Base-by-base conservation (phyloP, 176 grass and related monocot genomes). In the Dendrocalamus sinicus region DNA sequence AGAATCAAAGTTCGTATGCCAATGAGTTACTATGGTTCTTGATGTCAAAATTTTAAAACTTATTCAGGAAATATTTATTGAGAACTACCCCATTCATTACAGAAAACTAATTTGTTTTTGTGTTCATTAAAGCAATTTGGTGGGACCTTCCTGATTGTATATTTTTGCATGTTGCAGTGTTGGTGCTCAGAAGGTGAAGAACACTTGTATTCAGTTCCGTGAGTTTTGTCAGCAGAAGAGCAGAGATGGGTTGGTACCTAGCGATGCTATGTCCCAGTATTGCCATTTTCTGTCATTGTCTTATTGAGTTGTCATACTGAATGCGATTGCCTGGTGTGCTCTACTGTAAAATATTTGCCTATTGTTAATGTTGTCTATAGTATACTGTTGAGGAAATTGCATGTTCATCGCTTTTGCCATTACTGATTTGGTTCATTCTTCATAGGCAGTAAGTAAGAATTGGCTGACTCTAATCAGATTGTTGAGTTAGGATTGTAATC, bases 131-230 rank as follows among this genome's bases (percentile, higher is more conserved):
- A 75, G 4, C 12, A 48, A 10, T 83, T 80, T 61, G 45, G 1
- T 71, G 60, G 26, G 8, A 22, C 20, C 12, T 69, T 86, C 70
- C 20, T 83, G 55, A 76, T 77, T 82, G 46, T 78, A 26, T 44
- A 41, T 89, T 65, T 51, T 53, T 83, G 30, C 50, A 39, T 70
- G 62, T 86, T 79, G 43, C 74, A 97, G 95, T 77, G 88, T 97
- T 60, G 95, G 95, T 57, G 92, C 90, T 43, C 59, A 61, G 50
- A 91, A 88, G 70, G 92, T 97, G 24, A 90, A 84, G 62, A 65
- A 88, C 11, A 83, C 75, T 5, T 92, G 92, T 22, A 71, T 91
- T 14, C 80, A 91, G 32, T 91, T 97, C 32, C 63, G 80, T 8
- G 78, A 85, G 9, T 78, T 85, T 68, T 88, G 88, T 70, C 73